Percentiles rank a stretch among this genome's conserved stretches.
Evolutionary conservation across 495 filamentous ascomycete species (phyloP).

Genomic region (Penicillium cosmopolitanum): DNA sequence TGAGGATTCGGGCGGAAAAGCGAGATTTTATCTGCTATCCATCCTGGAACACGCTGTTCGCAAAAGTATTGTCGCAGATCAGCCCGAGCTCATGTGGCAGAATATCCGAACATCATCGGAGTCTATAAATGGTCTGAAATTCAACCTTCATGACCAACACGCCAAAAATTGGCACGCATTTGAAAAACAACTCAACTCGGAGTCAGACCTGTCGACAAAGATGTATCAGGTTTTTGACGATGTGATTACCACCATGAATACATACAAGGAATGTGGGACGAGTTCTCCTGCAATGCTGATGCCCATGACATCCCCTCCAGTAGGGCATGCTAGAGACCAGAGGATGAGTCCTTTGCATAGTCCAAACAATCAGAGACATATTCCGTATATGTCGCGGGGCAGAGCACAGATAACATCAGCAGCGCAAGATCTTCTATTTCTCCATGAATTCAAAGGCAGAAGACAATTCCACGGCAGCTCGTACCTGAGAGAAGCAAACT

Average conservation of each 20-base stretch:
- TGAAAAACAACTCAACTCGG: not conserved
- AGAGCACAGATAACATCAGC: not conserved
- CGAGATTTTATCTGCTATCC: not conserved
- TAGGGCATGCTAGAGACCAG: not conserved
- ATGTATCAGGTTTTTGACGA: not conserved
- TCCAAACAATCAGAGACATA: not conserved
- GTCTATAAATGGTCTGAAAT: not conserved
- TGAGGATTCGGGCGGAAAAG: not conserved
- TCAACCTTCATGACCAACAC: not conserved
- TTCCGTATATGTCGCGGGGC: not conserved
- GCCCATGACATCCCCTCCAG: not conserved
- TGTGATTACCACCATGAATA: not conserved
- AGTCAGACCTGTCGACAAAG: not conserved
- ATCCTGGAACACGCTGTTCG: not conserved
- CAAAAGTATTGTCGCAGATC: not conserved
- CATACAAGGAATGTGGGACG: not conserved
- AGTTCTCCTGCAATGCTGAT: not conserved
- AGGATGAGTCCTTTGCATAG: not conserved
- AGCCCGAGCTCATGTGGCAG: not conserved
- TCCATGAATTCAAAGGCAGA: not conserved
- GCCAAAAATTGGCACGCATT: not conserved
- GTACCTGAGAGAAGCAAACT: not conserved
- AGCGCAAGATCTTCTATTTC: not conserved
- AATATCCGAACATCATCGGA: not conserved
- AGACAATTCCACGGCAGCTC: not conserved